Percentiles rank a stretch among this genome's conserved stretches.
These are phyloP conservation scores for Tolypocladium pustulatum DNA, from an alignment of 2,329 filamentous ascomycete species.

Conservation along the genomic window DNA sequence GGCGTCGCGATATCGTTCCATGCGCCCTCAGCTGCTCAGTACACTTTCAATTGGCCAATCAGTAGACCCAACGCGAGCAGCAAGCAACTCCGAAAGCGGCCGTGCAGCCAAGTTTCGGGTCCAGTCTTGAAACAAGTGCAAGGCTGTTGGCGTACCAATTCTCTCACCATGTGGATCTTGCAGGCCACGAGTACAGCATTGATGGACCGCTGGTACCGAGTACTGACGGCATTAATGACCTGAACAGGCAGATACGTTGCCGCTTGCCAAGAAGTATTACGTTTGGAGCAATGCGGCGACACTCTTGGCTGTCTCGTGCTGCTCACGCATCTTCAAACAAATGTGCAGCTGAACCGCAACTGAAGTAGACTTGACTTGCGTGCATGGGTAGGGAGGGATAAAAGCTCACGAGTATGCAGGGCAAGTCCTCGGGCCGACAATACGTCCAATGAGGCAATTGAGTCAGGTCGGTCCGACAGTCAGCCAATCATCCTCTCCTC, in stretches of 20 bases:
- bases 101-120: too few species aligned
- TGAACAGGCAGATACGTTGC: not conserved
- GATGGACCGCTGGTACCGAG: too few species aligned
- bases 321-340: not conserved
- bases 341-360: too few species aligned
- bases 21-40: not conserved
- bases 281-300: not conserved
- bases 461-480: not conserved
- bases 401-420: too few species aligned
- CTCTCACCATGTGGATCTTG: not conserved
- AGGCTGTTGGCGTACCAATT: too few species aligned
- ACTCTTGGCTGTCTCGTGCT: not conserved
- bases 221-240: too few species aligned
- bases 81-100: not conserved
- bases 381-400: too few species aligned
- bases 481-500: not conserved
- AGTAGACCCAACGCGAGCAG: not conserved
- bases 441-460: not conserved
- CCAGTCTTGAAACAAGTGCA: too few species aligned
- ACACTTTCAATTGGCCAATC: not conserved
- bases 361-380: too few species aligned
- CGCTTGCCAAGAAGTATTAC: too few species aligned
- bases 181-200: too few species aligned
- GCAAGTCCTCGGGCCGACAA: not conserved
- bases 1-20: not conserved